Percentiles rank a stretch among this genome's conserved stretches.
These are phyloP conservation scores for Psilocybe mexicana DNA, from an alignment of 1,284 basidiomycete genomes.

Conservation along the genomic window DNA sequence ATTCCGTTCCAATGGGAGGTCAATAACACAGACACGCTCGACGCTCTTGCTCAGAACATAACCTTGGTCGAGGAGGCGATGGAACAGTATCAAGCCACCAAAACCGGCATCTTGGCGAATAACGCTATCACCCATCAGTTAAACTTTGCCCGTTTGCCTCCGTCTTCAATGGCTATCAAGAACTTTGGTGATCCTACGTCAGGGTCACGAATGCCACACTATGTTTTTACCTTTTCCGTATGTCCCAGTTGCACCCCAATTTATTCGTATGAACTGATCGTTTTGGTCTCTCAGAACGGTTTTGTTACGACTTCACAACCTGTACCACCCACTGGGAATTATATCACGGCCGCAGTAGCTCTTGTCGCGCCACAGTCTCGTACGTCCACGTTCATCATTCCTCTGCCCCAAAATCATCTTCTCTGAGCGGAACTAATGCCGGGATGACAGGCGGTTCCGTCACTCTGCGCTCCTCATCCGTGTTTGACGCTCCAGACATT, in stretches of 20 bases:
- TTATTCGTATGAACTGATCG: background rate
- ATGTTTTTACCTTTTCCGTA: background rate
- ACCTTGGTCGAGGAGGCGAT: background rate
- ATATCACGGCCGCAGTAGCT: background rate
- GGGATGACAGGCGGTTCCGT: constrained; percentile 29
- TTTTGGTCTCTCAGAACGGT: background rate
- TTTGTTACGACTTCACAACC: background rate
- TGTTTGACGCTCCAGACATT: constrained; percentile 36
- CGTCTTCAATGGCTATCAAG: background rate
- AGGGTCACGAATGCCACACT: background rate
- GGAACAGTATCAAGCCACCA: background rate
- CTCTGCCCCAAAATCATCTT: background rate
- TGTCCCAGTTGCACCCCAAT: background rate
- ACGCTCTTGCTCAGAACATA: background rate
- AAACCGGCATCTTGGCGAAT: background rate
- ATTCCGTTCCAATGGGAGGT: background rate
- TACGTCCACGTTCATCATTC: background rate
- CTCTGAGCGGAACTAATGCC: constrained; percentile 26
- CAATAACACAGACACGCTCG: background rate
- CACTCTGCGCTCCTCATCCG: constrained; percentile 27
- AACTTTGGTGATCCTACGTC: background rate
- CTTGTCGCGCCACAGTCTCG: constrained; percentile 25
- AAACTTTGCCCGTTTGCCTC: background rate
- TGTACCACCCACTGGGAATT: background rate
- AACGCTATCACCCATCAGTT: background rate